Evolutionary conservation across 441 rosid species (phyloP).

Genomic region (Croton setiger): DNA sequence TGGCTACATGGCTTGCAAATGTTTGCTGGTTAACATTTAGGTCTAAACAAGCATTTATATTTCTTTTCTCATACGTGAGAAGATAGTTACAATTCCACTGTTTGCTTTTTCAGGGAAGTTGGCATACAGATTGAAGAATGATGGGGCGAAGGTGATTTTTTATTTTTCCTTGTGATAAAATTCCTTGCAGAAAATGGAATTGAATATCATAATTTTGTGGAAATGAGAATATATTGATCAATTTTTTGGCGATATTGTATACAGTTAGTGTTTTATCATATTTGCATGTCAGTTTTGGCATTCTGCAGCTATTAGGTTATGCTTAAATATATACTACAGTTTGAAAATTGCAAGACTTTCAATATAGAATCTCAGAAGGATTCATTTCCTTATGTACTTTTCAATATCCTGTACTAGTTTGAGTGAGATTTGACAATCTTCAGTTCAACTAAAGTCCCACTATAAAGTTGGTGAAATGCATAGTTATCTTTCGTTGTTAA

Average conservation of each 20-base stretch:
- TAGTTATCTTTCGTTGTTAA: background rate
- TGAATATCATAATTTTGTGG: background rate
- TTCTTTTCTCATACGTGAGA: background rate
- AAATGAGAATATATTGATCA: background rate
- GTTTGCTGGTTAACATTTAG: background rate
- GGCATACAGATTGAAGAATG: conserved; percentile 79
- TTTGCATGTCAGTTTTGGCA: background rate
- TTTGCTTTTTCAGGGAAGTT: conserved; percentile 66
- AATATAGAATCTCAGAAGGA: background rate
- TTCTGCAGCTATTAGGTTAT: background rate
- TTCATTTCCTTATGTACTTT: background rate
- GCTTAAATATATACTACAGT: background rate
- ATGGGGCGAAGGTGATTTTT: conserved; percentile 73
- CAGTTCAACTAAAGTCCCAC: background rate
- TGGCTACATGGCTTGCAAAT: background rate
- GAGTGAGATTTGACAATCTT: background rate
- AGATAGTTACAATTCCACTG: conserved; percentile 9
- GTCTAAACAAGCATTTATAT: background rate
- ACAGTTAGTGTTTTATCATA: background rate
- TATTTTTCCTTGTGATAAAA: conserved; percentile 10
- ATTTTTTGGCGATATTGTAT: background rate
- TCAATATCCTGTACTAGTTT: background rate
- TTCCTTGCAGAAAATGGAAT: background rate
- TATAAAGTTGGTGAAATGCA: background rate
- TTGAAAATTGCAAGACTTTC: background rate